Base-by-base conservation (phyloP, 1,284 basidiomycete genomes). In the Rhodotorula sp. region DNA sequence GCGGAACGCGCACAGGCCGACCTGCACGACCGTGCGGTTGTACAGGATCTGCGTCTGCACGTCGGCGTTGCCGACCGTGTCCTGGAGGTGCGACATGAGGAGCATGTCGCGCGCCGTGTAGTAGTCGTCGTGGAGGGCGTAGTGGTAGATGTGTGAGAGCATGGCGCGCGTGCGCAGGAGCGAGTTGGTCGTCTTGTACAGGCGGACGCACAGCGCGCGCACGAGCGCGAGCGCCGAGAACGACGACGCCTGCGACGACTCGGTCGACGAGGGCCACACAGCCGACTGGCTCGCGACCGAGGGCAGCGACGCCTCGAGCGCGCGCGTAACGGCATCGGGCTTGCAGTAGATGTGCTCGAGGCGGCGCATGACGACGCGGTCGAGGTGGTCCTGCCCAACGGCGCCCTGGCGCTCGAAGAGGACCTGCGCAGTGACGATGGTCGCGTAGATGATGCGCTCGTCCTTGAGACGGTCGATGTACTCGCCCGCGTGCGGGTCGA, bases 321-420 rank as follows among this genome's bases (percentile, higher is more conserved):
- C 94, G 80, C 90, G 88, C 65, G 97, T 90, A 60, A 99, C 95
- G 58, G 91, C 86, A 79, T 97, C 93, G 69, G 94, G 95, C 92
- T 99, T 99, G 65, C 92, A 94, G 83, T 99, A 99, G 72, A 99
- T 93, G 82, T 99, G 97, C 81, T 99, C 97, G 70, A 99, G 84
- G 64, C 97, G 89, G 77, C 97, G 88, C 89, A 98, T 95, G 72
- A 98, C 87, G 48, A 95, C 91, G 66, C 97, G 88, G 53, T 89
- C 88, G 52, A 91, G 86, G 61, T 86, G 83, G 81, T 90, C 89
- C 16, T 34, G 49, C 27, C 61, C 58, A 57, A 67, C 52, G 7
- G 44, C 61, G 44, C 53, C 44, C 42, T 88, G 89, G 76, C 86
- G 87, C 84, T 96, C 93, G 81, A 97, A 98, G 82, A 95, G 90